Percentiles rank a stretch among this genome's conserved stretches.
Evolutionary conservation across 2,329 filamentous ascomycete species (phyloP).

Genomic region (Cladorrhinum sp.): DNA sequence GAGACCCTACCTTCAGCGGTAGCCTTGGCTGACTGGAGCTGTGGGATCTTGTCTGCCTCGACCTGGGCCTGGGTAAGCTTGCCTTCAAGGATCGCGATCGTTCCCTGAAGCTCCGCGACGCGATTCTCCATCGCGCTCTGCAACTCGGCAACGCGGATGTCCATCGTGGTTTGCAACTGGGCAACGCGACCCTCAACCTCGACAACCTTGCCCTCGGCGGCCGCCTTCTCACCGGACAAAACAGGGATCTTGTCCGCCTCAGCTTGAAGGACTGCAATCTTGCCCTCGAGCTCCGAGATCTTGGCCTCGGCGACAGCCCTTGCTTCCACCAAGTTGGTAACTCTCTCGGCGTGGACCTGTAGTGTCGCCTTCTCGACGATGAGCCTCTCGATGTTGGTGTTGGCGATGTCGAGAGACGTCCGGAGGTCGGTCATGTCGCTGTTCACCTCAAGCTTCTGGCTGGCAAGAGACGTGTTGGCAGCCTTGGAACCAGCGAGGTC

Average conservation of each 20-base stretch:
- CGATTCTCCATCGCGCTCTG: constrained; percentile 18
- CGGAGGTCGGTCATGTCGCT: constrained; percentile 19
- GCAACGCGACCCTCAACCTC: constrained; percentile 17
- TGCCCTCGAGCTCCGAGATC: constrained; percentile 21
- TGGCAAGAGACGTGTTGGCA: constrained; percentile 28
- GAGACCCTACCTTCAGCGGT: constrained; percentile 20
- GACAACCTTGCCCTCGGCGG: constrained; percentile 17
- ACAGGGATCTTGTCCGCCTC: constrained; percentile 27
- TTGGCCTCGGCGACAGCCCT: constrained; percentile 20
- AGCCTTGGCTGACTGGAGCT: constrained; percentile 21
- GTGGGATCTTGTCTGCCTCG: constrained; percentile 20
- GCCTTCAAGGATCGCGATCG: constrained; percentile 19
- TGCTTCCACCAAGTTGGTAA: constrained; percentile 17
- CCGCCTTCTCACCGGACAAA: constrained; percentile 24
- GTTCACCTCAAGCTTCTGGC: constrained; percentile 27
- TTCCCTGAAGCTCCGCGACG: constrained; percentile 20
- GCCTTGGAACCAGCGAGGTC: constrained; percentile 29
- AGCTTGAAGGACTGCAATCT: constrained; percentile 22
- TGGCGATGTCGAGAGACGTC: constrained; percentile 22
- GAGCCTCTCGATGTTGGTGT: constrained; percentile 24
- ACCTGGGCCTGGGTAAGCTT: constrained; percentile 19
- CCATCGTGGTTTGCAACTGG: not conserved
- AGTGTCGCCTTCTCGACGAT: constrained; percentile 22
- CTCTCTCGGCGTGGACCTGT: constrained; percentile 27
- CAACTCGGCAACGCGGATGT: constrained; percentile 13